phyloP scores from a whole-genome alignment of 1,284 basidiomycete species.

The Mycosarcoma maydis region DNA sequence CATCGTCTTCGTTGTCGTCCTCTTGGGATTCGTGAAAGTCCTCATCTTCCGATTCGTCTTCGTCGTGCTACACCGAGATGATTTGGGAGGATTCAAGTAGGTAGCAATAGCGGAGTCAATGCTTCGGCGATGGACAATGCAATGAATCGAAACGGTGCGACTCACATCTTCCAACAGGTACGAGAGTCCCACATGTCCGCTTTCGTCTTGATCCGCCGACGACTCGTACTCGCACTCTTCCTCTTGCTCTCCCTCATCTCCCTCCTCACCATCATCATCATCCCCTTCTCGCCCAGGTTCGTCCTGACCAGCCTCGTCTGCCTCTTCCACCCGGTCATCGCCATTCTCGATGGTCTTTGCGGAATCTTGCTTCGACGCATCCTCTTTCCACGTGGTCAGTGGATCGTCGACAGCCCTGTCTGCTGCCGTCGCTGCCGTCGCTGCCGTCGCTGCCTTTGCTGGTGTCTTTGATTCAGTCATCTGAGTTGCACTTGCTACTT shows the following conservation, averaged over 20 bases:
- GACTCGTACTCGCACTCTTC: neutral
- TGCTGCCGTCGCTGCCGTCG: neutral
- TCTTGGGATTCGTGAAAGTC: constrained; percentile 33
- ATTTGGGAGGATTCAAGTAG: no score
- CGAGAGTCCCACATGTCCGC: constrained; percentile 20
- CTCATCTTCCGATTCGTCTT: constrained; percentile 33
- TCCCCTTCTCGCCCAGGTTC: neutral
- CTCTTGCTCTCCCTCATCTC: constrained; percentile 7
- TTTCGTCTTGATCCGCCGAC: constrained; percentile 3
- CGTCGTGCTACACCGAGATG: constrained; percentile 15
- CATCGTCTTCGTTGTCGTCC: constrained; percentile 37
- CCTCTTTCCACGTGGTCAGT: neutral
- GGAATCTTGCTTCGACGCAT: neutral
- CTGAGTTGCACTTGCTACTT: no score
- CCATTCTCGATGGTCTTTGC: neutral
- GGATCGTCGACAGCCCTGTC: neutral
- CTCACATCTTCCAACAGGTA: constrained; percentile 39
- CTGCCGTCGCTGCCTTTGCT: neutral
- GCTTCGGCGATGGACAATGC: neutral
- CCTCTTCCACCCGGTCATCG: neutral
- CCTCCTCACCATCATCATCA: constrained; percentile 1
- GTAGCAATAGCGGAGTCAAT: no score
- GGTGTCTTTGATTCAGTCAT: neutral
- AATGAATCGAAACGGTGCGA: neutral
- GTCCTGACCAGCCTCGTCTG: neutral